Percentiles rank a stretch among this genome's conserved stretches.
These are phyloP conservation scores for Tricholoma sp. DNA, from an alignment of 768 basidiomycete species.

Conservation along the genomic window DNA sequence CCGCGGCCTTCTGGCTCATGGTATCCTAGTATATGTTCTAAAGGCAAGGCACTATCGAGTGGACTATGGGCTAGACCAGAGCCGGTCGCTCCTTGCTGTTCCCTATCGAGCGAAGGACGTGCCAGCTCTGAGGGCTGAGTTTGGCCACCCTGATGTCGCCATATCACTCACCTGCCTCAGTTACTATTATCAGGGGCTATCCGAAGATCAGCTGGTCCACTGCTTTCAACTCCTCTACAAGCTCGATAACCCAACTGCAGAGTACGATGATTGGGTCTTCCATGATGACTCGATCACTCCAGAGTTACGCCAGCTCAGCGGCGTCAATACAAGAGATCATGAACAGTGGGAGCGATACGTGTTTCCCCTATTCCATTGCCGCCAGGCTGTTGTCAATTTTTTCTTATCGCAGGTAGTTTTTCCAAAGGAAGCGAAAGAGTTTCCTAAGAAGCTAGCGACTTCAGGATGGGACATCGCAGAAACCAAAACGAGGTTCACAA, in stretches of 20 bases:
- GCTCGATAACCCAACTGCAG: conserved; percentile 33
- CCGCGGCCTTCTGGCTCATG: conserved; percentile 38
- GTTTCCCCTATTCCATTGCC: conserved; percentile 29
- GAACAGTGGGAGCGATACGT: conserved; percentile 23
- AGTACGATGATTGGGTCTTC: conserved; percentile 28
- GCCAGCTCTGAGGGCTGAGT: conserved; percentile 41
- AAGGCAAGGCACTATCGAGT: conserved; percentile 43
- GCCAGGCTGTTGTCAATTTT: conserved; percentile 39
- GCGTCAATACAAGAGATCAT: conserved; percentile 38
- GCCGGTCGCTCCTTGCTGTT: conserved; percentile 42
- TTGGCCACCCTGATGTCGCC: conserved; percentile 48
- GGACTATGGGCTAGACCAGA: conserved; percentile 42
- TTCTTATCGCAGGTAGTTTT: conserved; percentile 43
- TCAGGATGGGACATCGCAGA: conserved; percentile 52
- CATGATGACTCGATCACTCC: conserved; percentile 20
- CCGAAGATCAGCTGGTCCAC: conserved; percentile 27
- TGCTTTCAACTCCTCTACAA: conserved; percentile 34
- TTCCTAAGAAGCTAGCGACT: conserved; percentile 40
- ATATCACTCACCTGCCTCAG: conserved; percentile 41
- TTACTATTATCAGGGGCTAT: conserved; percentile 46
- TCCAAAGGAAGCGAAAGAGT: conserved; percentile 45
- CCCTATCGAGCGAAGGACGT: conserved; percentile 52
- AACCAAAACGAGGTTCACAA: conserved; percentile 27
- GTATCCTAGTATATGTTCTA: conserved; percentile 34
- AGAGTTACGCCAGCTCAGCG: conserved; percentile 25